Evolutionary conservation across 139 green algal genomes (phyloP).

Genomic region (Pleodorina starrii): DNA sequence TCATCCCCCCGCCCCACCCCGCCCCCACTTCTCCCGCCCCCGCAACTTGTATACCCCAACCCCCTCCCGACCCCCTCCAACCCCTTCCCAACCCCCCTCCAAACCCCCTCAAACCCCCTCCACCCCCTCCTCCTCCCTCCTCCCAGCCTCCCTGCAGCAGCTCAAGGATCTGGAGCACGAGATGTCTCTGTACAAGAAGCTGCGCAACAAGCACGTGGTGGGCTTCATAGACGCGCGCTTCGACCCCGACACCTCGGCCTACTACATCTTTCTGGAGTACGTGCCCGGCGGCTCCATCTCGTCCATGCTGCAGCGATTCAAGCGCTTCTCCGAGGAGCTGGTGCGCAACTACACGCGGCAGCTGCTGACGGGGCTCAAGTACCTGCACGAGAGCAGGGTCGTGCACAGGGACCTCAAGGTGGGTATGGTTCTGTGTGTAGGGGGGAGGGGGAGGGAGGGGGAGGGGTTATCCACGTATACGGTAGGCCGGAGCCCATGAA

Average conservation of each 20-base stretch:
- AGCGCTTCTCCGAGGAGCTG: slow-evolving; percentile 69
- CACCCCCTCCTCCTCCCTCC: neutral
- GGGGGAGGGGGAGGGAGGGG: too few species aligned
- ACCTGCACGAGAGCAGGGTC: slow-evolving; percentile 84
- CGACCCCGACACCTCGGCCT: slow-evolving; percentile 56
- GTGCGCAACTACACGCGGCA: slow-evolving; percentile 84
- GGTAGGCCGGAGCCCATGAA: too few species aligned
- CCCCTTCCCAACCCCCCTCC: neutral
- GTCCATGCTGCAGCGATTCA: slow-evolving; percentile 89
- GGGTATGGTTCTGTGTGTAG: neutral
- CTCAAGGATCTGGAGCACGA: slow-evolving; percentile 70
- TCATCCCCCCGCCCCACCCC: neutral
- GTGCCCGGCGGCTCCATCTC: slow-evolving; percentile 94
- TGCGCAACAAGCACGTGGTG: slow-evolving; percentile 80
- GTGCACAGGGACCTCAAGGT: slow-evolving; percentile 53
- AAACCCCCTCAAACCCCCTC: too few species aligned
- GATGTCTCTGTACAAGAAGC: slow-evolving; percentile 80
- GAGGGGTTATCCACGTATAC: neutral
- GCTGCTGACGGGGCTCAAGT: slow-evolving; percentile 90
- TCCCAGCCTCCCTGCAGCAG: slow-evolving; percentile 39
- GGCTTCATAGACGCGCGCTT: slow-evolving; percentile 77
- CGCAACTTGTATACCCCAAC: too few species aligned
- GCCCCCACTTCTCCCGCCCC: neutral
- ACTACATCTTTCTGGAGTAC: slow-evolving; percentile 99
- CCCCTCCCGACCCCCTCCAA: too few species aligned